phyloP scores from a whole-genome alignment of 2,329 filamentous ascomycete species.

The Cucurbitaria berberidis region DNA sequence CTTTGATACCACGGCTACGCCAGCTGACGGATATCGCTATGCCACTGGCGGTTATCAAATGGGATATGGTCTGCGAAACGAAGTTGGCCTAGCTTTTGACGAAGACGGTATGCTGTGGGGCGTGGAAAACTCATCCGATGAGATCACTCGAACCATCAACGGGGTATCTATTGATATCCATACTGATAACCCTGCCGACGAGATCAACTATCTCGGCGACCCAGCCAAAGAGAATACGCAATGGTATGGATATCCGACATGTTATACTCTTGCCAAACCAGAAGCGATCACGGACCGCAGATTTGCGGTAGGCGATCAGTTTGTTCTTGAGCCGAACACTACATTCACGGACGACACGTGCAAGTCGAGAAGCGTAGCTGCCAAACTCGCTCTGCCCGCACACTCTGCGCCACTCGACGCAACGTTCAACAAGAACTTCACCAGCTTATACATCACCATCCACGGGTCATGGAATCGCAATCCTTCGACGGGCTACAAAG shows the following conservation, averaged over 20 bases:
- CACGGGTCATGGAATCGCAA: slow-evolving; percentile 40
- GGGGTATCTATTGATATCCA: slow-evolving; percentile 63
- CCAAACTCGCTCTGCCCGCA: slow-evolving; percentile 28
- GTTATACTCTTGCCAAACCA: slow-evolving; percentile 66
- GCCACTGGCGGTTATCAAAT: slow-evolving; percentile 57
- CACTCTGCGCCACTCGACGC: slow-evolving; percentile 40
- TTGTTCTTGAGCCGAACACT: slow-evolving; percentile 38
- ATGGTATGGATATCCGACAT: slow-evolving; percentile 74
- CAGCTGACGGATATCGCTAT: slow-evolving; percentile 45
- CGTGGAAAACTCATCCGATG: slow-evolving; percentile 74
- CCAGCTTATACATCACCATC: slow-evolving; percentile 34
- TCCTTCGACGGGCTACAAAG: slow-evolving; percentile 30
- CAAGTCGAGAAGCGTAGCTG: slow-evolving; percentile 17
- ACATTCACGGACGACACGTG: slow-evolving; percentile 38
- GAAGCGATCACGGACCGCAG: slow-evolving; percentile 26
- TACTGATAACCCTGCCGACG: slow-evolving; percentile 72
- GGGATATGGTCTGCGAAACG: slow-evolving; percentile 73
- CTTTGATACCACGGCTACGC: slow-evolving; percentile 55
- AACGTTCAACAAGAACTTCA: slow-evolving; percentile 30
- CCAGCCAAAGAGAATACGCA: slow-evolving; percentile 49
- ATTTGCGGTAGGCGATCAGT: slow-evolving; percentile 36
- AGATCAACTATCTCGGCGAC: slow-evolving; percentile 72
- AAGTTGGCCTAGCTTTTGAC: slow-evolving; percentile 64
- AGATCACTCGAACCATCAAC: slow-evolving; percentile 61
- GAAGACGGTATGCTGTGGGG: slow-evolving; percentile 42